Conservation (phyloP, 2,329 filamentous ascomycete species). For the Aspergillus sp. region DNA sequence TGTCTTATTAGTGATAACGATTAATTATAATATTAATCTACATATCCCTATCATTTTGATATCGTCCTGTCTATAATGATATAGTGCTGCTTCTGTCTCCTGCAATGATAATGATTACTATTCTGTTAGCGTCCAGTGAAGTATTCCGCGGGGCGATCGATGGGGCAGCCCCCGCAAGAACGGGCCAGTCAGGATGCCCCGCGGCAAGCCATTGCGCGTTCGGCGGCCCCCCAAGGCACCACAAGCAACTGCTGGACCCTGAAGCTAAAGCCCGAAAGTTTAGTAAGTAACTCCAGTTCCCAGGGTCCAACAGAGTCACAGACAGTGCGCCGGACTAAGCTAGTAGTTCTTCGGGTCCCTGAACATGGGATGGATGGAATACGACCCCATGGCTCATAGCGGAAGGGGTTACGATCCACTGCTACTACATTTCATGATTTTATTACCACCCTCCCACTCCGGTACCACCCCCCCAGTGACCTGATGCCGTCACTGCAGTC, state of each 20-base stretch:
- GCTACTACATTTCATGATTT: not conserved
- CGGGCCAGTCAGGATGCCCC: not conserved
- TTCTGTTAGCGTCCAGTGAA: too few species aligned
- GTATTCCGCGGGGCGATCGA: not conserved
- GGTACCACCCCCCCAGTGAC: not conserved
- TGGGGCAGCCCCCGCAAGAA: not conserved
- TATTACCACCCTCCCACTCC: not conserved
- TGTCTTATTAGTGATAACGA: not conserved
- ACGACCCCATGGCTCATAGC: not conserved
- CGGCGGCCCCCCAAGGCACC: not conserved
- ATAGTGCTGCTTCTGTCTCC: not conserved
- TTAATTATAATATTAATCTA: too few species aligned
- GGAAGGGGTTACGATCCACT: conserved; percentile 4
- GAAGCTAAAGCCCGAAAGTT: not conserved
- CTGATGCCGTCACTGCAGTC: conserved; percentile 8
- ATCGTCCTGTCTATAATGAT: not conserved
- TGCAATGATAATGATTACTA: not conserved
- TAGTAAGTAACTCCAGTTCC: not conserved
- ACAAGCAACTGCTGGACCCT: not conserved
- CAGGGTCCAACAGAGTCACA: not conserved
- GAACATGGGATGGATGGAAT: too few species aligned
- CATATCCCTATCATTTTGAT: too few species aligned
- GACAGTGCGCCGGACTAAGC: not conserved
- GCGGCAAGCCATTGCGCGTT: not conserved
- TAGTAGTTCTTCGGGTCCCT: not conserved